Evolutionary conservation across 306 rosid genomes (phyloP).

Genomic region (Vigna nakashimae): DNA sequence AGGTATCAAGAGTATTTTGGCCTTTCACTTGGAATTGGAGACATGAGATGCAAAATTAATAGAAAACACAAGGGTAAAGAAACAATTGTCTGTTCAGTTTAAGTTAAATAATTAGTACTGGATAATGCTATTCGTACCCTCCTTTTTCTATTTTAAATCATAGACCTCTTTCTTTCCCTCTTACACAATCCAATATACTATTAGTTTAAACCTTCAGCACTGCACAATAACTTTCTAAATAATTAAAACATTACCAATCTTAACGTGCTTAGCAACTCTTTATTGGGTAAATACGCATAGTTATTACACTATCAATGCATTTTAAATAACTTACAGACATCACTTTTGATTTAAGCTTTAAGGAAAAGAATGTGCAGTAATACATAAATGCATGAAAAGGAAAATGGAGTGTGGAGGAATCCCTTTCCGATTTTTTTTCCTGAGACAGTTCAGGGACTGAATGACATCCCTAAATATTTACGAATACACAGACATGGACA

Average conservation of each 20-base stretch:
- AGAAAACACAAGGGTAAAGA: too few species aligned
- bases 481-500: background rate
- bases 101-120: too few species aligned
- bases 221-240: background rate
- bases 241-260: background rate
- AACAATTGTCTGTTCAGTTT: too few species aligned
- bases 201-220: background rate
- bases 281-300: background rate
- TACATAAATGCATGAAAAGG: slow-evolving; percentile 7
- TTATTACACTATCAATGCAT: background rate
- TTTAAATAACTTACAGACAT: background rate
- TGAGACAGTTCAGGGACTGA: background rate
- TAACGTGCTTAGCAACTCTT: background rate
- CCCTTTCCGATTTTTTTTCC: background rate
- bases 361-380: background rate
- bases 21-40: too few species aligned
- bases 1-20: too few species aligned
- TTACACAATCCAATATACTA: too few species aligned
- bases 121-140: background rate
- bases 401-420: background rate
- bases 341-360: background rate
- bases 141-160: background rate
- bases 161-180: too few species aligned
- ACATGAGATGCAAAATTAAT: too few species aligned
- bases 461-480: slow-evolving; percentile 33